Evolutionary conservation across 257 asterid genomes (phyloP), one percentile per base, ranked within the genome.

Genomic region (Prunella vulgaris): DNA sequence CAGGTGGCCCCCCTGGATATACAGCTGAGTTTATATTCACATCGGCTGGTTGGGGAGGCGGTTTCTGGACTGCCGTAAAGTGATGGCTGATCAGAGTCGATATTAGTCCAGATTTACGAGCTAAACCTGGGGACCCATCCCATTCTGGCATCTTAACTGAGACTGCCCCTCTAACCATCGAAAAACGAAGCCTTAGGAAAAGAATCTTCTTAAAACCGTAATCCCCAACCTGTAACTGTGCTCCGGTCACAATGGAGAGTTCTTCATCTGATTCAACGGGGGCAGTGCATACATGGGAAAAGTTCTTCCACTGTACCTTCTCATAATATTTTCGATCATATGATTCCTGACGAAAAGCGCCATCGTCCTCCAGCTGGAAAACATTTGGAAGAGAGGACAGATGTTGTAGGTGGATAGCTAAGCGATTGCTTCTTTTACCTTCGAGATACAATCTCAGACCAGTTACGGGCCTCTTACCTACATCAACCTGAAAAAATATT

Each of bases 1-100:
- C 88, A 0, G 99, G 99, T 35, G 99, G 97, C 6, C 97, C 99
- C 14, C 97, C 97, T 0, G 97, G 97, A 69, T 94, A 94, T 18
- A 94, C 82, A 0, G 99, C 99, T 4, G 99, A 94, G 62, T 94
- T 94, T 72, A 94, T 85, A 75, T 85, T 91, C 86, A 91, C 96
- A 52, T 92, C 96, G 70, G 93, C 84, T 33, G 96, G 99, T 78
- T 80, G 91, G 3, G 95, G 97, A 30, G 89, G 88, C 28, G 85
- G 91, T 77, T 87, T 87, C 64, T 86, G 95, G 73, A 76, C 95
- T 2, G 93, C 78, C 5, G 99, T 87, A 60, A 94, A 94, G 74
- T 76, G 96, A 42, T 87, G 96, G 77, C 99, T 94, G 57, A 94
- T 89, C 73, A 94, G 78, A 64, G 99, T 91, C 13, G 99, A 94